Evolutionary conservation across 106 monocot genomes (phyloP).

Genomic region (Alisma plantagoaquatica): DNA sequence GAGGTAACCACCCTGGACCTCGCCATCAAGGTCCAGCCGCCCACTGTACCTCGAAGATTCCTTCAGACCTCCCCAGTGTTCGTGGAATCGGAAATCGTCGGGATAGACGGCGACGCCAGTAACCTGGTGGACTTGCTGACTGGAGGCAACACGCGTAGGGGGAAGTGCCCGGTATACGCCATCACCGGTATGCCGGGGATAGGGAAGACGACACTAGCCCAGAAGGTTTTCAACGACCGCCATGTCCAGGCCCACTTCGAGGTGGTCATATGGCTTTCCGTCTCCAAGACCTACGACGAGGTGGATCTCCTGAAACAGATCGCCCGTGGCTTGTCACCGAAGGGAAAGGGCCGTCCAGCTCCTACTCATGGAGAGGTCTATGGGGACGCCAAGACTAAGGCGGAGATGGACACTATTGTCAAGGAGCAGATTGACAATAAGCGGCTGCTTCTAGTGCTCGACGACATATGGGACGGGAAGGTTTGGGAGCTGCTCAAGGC

Average conservation of each 20-base stretch:
- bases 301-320: slow-evolving; percentile 4
- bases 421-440: not conserved
- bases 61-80: slow-evolving; percentile 1
- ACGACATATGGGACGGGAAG: slow-evolving; percentile 10
- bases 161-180: slow-evolving; percentile 4
- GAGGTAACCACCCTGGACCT: not conserved
- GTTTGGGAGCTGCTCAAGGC: slow-evolving; percentile 7
- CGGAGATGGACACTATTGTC: not conserved
- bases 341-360: not conserved
- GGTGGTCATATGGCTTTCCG: slow-evolving; percentile 19
- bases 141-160: not conserved
- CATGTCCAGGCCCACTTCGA: slow-evolving; percentile 19
- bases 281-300: slow-evolving; percentile 8
- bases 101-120: slow-evolving; percentile 4
- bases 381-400: not conserved
- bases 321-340: not conserved
- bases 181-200: slow-evolving; percentile 35
- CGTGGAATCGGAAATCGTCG: not conserved
- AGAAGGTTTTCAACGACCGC: slow-evolving; percentile 18
- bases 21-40: not conserved
- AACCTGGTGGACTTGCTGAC: not conserved
- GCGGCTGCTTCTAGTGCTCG: slow-evolving; percentile 15
- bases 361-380: not conserved
- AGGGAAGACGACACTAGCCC: slow-evolving; percentile 46
- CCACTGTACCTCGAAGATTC: not conserved